These are phyloP conservation scores for Mycotypha africana DNA, from an alignment of 371 early-diverging fungal genomes.

Conservation along the genomic window DNA sequence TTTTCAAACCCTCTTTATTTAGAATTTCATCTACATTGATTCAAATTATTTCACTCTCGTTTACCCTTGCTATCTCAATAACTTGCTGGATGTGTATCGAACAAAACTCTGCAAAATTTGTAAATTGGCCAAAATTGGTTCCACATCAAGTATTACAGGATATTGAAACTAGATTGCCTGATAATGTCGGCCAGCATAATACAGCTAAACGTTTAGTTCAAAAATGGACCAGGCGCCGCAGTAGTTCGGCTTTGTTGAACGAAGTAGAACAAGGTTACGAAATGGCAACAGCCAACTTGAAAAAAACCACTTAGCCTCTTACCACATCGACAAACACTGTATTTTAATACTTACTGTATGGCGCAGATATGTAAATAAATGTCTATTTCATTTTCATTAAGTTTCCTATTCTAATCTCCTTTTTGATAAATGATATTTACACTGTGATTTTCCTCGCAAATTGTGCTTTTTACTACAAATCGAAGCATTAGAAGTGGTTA, in stretches of 20 bases:
- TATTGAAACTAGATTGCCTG: not conserved
- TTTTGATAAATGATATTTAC: too few relatives aligned
- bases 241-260: constrained; percentile 25
- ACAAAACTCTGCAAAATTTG: constrained; percentile 30
- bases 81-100: constrained; percentile 31
- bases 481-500: too few relatives aligned
- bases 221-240: constrained; percentile 16
- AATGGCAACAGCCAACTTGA: constrained; percentile 20
- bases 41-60: constrained; percentile 22
- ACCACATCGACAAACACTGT: too few relatives aligned
- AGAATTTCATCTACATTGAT: constrained; percentile 18
- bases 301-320: constrained; percentile 35
- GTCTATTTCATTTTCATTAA: too few relatives aligned
- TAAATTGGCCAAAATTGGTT: constrained; percentile 39
- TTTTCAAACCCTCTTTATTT: constrained; percentile 23
- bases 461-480: too few relatives aligned
- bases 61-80: constrained; percentile 26
- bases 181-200: not conserved
- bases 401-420: too few relatives aligned
- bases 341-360: too few relatives aligned
- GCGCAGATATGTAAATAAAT: too few relatives aligned
- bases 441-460: too few relatives aligned
- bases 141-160: constrained; percentile 4
- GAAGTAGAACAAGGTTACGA: constrained; percentile 39
- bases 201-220: not conserved